A percentile compares a stretch with the other conserved stretches of the same genome.
Conservation (phyloP, 2,329 filamentous ascomycete genomes). For the Arthrobotrys conoides region DNA sequence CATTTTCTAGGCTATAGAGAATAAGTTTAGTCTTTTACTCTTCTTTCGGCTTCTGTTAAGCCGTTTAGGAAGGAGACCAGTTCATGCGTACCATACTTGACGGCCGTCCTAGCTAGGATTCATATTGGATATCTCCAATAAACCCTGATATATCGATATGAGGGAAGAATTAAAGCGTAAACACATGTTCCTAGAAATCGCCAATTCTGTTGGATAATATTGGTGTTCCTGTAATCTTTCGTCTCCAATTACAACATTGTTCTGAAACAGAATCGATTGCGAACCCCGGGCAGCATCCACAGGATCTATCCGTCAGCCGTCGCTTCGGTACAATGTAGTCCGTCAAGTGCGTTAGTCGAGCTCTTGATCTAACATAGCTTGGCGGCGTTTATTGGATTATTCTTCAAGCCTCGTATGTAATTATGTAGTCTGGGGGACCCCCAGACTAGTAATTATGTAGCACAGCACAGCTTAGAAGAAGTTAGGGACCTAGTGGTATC, state of each 20-base stretch:
- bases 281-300: background rate
- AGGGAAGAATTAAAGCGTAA: background rate
- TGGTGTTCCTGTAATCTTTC: constrained; percentile 3
- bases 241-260: background rate
- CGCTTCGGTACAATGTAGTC: background rate
- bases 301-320: constrained; percentile 12
- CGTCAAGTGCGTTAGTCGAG: background rate
- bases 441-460: no score
- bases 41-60: background rate
- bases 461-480: no score
- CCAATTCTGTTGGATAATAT: background rate
- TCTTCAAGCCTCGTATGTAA: no score
- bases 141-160: no score
- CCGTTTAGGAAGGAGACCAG: background rate
- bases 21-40: background rate
- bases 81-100: background rate
- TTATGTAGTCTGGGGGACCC: no score
- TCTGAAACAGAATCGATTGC: constrained; percentile 16
- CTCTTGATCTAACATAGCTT: background rate
- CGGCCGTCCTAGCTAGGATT: background rate
- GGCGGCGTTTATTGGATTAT: no score
- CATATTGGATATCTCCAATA: background rate
- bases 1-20: background rate
- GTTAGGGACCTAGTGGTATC: no score
- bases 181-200: background rate